Evolutionary conservation across 352 stramenopile genomes (phyloP), one percentile per base, ranked within the genome.

Genomic region (Globisporangium spinosum): DNA sequence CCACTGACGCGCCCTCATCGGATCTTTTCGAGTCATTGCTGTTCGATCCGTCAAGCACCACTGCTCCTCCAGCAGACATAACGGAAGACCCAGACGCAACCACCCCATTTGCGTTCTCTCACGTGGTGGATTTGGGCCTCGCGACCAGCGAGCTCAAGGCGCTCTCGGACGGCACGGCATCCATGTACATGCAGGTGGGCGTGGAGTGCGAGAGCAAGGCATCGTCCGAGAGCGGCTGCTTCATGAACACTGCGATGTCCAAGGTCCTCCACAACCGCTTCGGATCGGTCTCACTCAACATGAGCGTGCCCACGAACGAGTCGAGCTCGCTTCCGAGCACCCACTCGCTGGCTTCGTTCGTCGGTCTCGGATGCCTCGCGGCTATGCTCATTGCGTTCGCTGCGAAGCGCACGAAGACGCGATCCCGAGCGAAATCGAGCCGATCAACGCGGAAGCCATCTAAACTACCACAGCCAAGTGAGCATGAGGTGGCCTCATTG

Each of bases 191-290:
- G 9, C 15, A 67, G 25, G 56, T 51, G 2, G 62, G 62, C 3
- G 51, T 61, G 3, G 23, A 67, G 25, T 67, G 62, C 38, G 62
- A 38, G 27, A 12, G 25, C 20, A 38, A 65, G 43, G 29, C 20
- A 15, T 55, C 49, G 22, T 53, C 25, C 34, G 51, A 60, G 2
- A n/a, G 40, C 23, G 62, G 62, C 6, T 67, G 51, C 34, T 67
- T 68, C 40, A 68, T 68, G 53, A 60, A 62, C 27, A 40, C 35
- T 0, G 53, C 62, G 7, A 62, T 68, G 53, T 32, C 34, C 53
- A 68, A 68, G 38, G 35, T 54, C 15, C 40, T 68, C 22, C 38
- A 68, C 13, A 23, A 49, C 9, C 22, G 32, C 35, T 60, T 67
- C 32, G 53, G 62, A 20, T 53, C 35, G 5, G 17, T 57, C 25